These are phyloP conservation scores for Fraxinus quadrangulata DNA, from an alignment of 257 asterid genomes.

Conservation along the genomic window DNA sequence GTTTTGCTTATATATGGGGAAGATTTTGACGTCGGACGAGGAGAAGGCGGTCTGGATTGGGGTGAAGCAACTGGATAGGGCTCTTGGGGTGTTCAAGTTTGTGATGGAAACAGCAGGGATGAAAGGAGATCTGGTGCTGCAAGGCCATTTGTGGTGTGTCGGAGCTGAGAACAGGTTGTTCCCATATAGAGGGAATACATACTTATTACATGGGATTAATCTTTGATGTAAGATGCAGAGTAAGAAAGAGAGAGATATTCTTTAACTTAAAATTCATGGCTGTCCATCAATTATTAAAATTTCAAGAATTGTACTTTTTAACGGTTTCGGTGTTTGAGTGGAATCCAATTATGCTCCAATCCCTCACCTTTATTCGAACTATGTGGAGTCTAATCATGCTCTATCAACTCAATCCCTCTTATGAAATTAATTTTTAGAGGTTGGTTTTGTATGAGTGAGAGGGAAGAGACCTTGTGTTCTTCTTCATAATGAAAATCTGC, in stretches of 20 bases:
- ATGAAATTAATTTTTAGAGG: neutral
- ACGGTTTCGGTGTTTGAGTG: neutral
- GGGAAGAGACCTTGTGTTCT: neutral
- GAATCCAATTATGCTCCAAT: neutral
- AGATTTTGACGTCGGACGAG: constrained; percentile 61
- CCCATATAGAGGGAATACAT: constrained; percentile 62
- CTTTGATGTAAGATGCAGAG: constrained; percentile 23
- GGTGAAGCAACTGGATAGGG: constrained; percentile 70
- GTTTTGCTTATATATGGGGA: constrained; percentile 73
- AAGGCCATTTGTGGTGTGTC: constrained; percentile 93
- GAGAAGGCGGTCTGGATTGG: constrained; percentile 59
- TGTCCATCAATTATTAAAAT: neutral
- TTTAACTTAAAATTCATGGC: neutral
- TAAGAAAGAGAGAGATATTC: neutral
- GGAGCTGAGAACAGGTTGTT: constrained; percentile 61
- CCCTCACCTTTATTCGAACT: no score
- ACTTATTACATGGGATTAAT: constrained; percentile 58
- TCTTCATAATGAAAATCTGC: neutral
- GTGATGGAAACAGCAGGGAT: constrained; percentile 75
- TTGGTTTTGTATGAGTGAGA: neutral
- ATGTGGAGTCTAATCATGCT: neutral
- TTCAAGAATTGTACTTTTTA: neutral
- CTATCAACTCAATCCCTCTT: neutral
- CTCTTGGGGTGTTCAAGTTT: constrained; percentile 77
- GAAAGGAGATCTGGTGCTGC: constrained; percentile 78